Conservation (phyloP, 1,139 yeast species). For the Yamadazyma friedrichii region DNA sequence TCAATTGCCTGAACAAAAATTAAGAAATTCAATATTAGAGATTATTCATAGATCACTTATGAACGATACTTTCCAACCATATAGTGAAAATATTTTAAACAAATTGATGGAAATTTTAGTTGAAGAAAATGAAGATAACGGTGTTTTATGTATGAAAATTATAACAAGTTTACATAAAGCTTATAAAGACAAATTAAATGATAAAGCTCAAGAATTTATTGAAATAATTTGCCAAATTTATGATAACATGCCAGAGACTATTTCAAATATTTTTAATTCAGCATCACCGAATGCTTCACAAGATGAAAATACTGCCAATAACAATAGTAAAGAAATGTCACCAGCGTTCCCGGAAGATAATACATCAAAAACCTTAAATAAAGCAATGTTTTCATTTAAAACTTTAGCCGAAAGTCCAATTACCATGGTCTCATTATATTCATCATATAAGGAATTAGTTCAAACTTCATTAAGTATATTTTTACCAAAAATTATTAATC, state of each 20-base stretch:
- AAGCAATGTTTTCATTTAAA: slow-evolving; percentile 80
- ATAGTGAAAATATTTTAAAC: slow-evolving; percentile 60
- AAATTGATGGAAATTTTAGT: slow-evolving; percentile 60
- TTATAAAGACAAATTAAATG: slow-evolving; percentile 66
- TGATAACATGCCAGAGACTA: slow-evolving; percentile 76
- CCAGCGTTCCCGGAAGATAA: slow-evolving; percentile 38
- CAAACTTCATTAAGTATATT: slow-evolving; percentile 71
- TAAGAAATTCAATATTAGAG: slow-evolving; percentile 75
- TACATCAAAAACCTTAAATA: slow-evolving; percentile 40
- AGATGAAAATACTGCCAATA: slow-evolving; percentile 22
- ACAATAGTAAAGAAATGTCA: slow-evolving; percentile 32
- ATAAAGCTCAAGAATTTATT: slow-evolving; percentile 77
- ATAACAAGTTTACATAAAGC: slow-evolving; percentile 87
- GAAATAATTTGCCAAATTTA: slow-evolving; percentile 75
- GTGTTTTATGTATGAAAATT: slow-evolving; percentile 86
- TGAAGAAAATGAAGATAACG: slow-evolving; percentile 92
- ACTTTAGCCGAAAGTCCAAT: slow-evolving; percentile 96
- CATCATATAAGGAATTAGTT: slow-evolving; percentile 79
- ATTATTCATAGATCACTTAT: slow-evolving; percentile 78
- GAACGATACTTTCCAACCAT: slow-evolving; percentile 79
- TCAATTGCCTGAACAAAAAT: slow-evolving; percentile 65
- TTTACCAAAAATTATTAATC: slow-evolving; percentile 77
- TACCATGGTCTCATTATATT: slow-evolving; percentile 87
- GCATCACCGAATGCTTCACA: slow-evolving; percentile 31
- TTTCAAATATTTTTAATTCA: slow-evolving; percentile 55